Evolutionary conservation across 352 stramenopile species (phyloP).

Genomic region (Phytophthora sp.): DNA sequence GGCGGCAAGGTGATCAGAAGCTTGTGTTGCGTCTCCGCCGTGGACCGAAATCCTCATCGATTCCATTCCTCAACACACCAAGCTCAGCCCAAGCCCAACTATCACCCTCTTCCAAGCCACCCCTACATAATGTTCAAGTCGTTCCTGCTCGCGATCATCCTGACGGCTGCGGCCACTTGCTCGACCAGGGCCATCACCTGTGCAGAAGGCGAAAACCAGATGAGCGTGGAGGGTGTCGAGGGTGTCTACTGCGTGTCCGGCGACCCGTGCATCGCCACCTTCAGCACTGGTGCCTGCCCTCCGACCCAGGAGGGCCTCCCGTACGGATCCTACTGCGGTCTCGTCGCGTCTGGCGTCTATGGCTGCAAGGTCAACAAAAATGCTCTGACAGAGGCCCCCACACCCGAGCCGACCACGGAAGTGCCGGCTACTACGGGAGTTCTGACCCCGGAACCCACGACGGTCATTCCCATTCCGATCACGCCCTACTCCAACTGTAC

Average conservation of each 20-base stretch:
- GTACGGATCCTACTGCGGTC: conserved; percentile 44
- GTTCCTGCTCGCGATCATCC: conserved; percentile 35
- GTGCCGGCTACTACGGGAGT: not conserved
- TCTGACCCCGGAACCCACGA: conserved; percentile 6
- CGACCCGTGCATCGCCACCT: conserved; percentile 35
- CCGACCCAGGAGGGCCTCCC: conserved; percentile 30
- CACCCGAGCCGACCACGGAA: conserved; percentile 1
- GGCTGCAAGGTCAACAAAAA: conserved; percentile 36
- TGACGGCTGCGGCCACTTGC: conserved; percentile 21
- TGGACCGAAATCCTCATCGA: not conserved
- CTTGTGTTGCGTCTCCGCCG: not conserved
- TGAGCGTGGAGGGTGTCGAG: conserved; percentile 44
- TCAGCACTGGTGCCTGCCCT: conserved; percentile 32
- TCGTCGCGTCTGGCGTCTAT: conserved; percentile 42
- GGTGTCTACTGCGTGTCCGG: conserved; percentile 39
- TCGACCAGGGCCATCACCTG: conserved; percentile 23
- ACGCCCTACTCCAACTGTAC: conserved; percentile 16
- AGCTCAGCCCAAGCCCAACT: conserved; percentile 7
- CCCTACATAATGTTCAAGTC: conserved; percentile 36
- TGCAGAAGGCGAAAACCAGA: conserved; percentile 27
- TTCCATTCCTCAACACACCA: conserved; percentile 29
- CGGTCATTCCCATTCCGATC: conserved; percentile 7
- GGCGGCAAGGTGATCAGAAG: not conserved
- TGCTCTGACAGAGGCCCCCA: conserved; percentile 10
- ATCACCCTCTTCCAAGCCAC: not conserved